phyloP scores from a whole-genome alignment of 306 rosid species.

The Pueraria montana region DNA sequence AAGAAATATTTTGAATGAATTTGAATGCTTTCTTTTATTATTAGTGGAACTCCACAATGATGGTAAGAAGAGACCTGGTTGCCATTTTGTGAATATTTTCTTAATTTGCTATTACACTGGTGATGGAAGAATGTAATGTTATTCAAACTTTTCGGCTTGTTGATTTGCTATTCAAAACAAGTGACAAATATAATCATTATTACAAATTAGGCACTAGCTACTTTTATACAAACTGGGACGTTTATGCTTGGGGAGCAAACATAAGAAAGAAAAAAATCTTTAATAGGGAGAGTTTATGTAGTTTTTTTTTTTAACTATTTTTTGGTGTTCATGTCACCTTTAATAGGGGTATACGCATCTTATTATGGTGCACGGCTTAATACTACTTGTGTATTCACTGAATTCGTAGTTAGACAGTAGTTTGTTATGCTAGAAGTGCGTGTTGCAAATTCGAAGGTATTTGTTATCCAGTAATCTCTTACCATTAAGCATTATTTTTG shows the following conservation, averaged over 20 bases:
- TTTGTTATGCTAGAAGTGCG: conserved; percentile 8
- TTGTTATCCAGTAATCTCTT: no score
- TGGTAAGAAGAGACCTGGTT: conserved; percentile 60
- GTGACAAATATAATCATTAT: conserved; percentile 3
- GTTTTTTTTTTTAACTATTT: background rate
- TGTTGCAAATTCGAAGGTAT: no score
- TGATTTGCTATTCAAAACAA: conserved; percentile 41
- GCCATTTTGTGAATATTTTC: conserved; percentile 69
- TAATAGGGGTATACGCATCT: background rate
- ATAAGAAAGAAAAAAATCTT: no score
- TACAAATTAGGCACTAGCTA: background rate
- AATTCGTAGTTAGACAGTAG: background rate
- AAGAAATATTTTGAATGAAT: conserved; percentile 54
- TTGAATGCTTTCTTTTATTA: conserved; percentile 47
- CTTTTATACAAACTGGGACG: background rate
- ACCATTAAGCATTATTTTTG: conserved; percentile 13
- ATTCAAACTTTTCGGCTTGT: conserved; percentile 55
- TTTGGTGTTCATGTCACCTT: background rate
- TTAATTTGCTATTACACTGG: conserved; percentile 60
- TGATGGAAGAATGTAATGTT: conserved; percentile 56
- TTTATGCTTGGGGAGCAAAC: background rate
- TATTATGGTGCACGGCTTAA: background rate
- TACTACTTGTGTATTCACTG: background rate
- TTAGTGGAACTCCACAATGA: conserved; percentile 49
- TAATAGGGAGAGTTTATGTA: background rate